A percentile compares a stretch with the other conserved stretches of the same genome.
phyloP scores from a whole-genome alignment of 129 eudicot species.

The Helianthus tuberosus region DNA sequence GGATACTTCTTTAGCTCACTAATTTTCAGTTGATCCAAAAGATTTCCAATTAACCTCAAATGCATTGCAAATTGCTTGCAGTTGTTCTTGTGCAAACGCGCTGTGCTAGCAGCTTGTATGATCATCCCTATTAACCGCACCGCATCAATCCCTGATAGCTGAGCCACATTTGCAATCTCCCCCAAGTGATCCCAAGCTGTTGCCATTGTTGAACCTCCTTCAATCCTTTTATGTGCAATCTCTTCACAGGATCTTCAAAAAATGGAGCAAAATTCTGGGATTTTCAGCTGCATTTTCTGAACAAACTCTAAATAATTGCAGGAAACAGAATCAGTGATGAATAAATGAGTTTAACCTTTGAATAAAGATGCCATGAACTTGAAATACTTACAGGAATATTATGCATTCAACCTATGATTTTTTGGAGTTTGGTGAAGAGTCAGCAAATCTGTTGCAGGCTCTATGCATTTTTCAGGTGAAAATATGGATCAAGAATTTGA shows the following conservation, averaged over 20 bases:
- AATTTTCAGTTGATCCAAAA: slow-evolving; percentile 63
- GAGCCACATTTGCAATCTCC: slow-evolving; percentile 73
- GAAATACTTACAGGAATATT: not conserved
- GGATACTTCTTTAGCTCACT: slow-evolving; percentile 75
- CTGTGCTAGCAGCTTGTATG: slow-evolving; percentile 71
- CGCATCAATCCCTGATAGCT: slow-evolving; percentile 76
- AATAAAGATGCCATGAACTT: not conserved
- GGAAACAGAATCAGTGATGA: not conserved
- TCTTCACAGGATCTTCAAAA: slow-evolving; percentile 4
- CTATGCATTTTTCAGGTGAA: not conserved
- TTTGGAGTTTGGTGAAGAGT: not conserved
- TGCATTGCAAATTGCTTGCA: slow-evolving; percentile 87
- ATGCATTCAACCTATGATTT: not conserved
- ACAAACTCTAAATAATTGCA: not conserved
- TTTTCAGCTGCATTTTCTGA: not conserved
- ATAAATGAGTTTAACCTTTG: not conserved
- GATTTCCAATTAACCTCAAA: slow-evolving; percentile 78
- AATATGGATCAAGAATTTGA: not conserved
- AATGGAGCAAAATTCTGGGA: slow-evolving; percentile 14
- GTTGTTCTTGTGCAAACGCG: slow-evolving; percentile 83
- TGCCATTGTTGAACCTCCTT: slow-evolving; percentile 45
- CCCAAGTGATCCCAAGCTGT: slow-evolving; percentile 70
- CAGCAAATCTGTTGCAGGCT: not conserved
- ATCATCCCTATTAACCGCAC: slow-evolving; percentile 77
- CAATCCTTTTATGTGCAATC: not conserved